Conservation (phyloP, 2,329 filamentous ascomycete species). For the Ceratocystis alfenasii region DNA sequence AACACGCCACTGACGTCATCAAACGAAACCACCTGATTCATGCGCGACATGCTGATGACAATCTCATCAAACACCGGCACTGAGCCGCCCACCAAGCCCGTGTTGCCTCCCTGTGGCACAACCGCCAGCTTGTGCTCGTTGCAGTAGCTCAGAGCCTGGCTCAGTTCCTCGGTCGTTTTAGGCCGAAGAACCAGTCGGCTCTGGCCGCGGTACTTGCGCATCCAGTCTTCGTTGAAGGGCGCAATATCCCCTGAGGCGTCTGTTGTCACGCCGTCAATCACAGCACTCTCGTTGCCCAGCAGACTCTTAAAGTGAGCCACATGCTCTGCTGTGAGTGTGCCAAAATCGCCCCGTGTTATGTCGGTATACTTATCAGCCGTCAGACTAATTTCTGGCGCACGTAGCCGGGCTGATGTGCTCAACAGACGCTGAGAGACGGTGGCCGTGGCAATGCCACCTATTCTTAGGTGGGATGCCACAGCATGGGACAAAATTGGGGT, state of each 20-base stretch:
- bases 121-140: conserved; percentile 86
- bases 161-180: conserved; percentile 72
- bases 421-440: not conserved
- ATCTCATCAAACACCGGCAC: conserved; percentile 98
- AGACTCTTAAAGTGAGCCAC: conserved; percentile 70
- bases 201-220: conserved; percentile 95
- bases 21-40: conserved; percentile 86
- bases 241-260: conserved; percentile 64
- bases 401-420: not conserved
- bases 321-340: conserved; percentile 62
- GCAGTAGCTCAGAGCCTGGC: conserved; percentile 84
- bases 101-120: conserved; percentile 94
- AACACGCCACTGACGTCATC: conserved; percentile 86
- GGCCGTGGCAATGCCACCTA: not conserved
- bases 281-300: conserved; percentile 65
- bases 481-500: not conserved
- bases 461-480: not conserved
- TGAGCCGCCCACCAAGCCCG: conserved; percentile 86
- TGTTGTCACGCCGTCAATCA: conserved; percentile 67
- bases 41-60: conserved; percentile 75
- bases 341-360: conserved; percentile 71
- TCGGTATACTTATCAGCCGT: conserved; percentile 79
- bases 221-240: conserved; percentile 94
- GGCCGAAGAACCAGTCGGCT: conserved; percentile 79
- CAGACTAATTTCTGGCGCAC: conserved; percentile 41